phyloP scores from a whole-genome alignment of 1,284 basidiomycete genomes.

The Irpex rosettiformis region DNA sequence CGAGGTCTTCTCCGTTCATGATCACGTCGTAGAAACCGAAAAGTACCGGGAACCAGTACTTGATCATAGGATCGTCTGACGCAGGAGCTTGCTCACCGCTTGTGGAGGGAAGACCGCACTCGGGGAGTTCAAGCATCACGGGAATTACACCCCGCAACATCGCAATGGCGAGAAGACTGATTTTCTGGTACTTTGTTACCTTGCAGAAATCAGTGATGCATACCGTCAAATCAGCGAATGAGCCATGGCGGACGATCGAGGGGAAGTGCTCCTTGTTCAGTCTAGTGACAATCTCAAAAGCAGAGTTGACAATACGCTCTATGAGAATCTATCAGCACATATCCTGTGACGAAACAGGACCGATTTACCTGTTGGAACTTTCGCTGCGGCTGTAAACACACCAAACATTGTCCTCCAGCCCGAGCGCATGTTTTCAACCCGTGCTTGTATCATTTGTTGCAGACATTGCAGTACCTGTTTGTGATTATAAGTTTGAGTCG shows the following conservation, averaged over 20 bases:
- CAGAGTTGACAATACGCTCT: conserved; percentile 92
- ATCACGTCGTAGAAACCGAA: conserved; percentile 99
- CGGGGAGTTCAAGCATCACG: conserved; percentile 84
- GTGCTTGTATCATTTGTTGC: conserved; percentile 98
- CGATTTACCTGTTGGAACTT: conserved; percentile 81
- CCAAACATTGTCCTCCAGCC: conserved; percentile 99
- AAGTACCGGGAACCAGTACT: conserved; percentile 95
- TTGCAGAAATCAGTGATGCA: conserved; percentile 99
- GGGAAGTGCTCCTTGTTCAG: conserved; percentile 90
- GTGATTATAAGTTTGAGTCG: background rate
- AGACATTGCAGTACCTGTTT: conserved; percentile 90
- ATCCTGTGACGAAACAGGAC: background rate
- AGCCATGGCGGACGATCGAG: conserved; percentile 88
- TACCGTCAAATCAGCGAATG: conserved; percentile 94
- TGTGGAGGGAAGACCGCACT: conserved; percentile 61
- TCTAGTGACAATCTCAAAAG: conserved; percentile 94
- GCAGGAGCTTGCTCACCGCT: conserved; percentile 35
- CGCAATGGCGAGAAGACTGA: conserved; percentile 93
- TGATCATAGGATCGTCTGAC: conserved; percentile 83
- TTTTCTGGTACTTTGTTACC: conserved; percentile 98
- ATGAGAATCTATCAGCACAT: conserved; percentile 6
- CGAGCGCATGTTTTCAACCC: conserved; percentile 93
- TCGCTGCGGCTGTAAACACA: conserved; percentile 95
- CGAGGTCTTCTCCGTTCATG: conserved; percentile 99
- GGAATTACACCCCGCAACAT: conserved; percentile 93